These are phyloP conservation scores for Fusarium longipes DNA, from an alignment of 2,329 filamentous ascomycete species.

Conservation along the genomic window DNA sequence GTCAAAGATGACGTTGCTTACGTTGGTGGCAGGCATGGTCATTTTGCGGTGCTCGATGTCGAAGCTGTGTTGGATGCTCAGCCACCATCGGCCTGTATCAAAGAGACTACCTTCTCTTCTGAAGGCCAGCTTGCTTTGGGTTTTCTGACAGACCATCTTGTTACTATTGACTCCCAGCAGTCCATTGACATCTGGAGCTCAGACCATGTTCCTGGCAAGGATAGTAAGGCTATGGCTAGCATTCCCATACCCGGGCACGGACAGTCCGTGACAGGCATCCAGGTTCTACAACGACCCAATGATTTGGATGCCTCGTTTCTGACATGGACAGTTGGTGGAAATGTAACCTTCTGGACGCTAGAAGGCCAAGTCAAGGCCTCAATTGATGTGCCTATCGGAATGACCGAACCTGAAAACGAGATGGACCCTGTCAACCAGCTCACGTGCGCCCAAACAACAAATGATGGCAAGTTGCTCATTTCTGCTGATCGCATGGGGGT, in stretches of 20 bases:
- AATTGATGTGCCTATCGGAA: conserved; percentile 76
- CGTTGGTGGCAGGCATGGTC: conserved; percentile 75
- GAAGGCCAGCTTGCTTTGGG: conserved; percentile 73
- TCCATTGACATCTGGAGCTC: conserved; percentile 76
- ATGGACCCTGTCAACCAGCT: conserved; percentile 68
- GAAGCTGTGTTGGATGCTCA: conserved; percentile 59
- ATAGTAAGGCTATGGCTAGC: conserved; percentile 54
- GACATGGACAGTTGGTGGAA: conserved; percentile 87
- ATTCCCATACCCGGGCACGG: conserved; percentile 72
- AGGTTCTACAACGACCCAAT: conserved; percentile 70
- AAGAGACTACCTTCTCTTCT: conserved; percentile 53
- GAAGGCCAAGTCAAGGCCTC: conserved; percentile 75
- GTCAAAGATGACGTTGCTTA: conserved; percentile 70
- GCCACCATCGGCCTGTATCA: conserved; percentile 51
- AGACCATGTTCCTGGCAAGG: conserved; percentile 57
- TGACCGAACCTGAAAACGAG: conserved; percentile 62
- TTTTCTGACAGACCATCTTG: conserved; percentile 72
- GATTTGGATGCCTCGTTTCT: conserved; percentile 77
- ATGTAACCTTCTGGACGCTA: conserved; percentile 83
- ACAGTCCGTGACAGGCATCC: conserved; percentile 78
- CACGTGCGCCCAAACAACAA: conserved; percentile 68
- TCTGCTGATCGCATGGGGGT: conserved; percentile 90
- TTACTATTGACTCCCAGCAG: conserved; percentile 80
- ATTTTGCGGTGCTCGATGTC: conserved; percentile 66
- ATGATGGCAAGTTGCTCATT: conserved; percentile 74